phyloP scores from a whole-genome alignment of 352 stramenopile species.

The Globisporangium spinosum region DNA sequence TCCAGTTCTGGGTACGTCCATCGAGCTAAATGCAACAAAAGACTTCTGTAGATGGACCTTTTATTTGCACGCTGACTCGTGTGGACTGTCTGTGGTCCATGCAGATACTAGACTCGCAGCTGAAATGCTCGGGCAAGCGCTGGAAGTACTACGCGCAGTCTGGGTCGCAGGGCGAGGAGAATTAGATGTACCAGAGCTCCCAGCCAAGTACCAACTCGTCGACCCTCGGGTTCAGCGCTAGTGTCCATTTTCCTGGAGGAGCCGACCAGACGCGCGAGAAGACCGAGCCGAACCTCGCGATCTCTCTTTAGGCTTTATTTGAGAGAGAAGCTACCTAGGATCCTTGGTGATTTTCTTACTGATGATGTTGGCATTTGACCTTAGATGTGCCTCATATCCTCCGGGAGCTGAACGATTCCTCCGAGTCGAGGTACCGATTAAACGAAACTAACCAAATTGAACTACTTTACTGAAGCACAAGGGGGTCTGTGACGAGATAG shows the following conservation, averaged over 20 bases:
- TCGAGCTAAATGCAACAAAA: neutral
- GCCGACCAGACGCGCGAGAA: neutral
- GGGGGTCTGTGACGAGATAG: neutral
- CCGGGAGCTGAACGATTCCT: too few relatives aligned
- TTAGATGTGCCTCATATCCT: neutral
- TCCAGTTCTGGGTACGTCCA: constrained; percentile 65
- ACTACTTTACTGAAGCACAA: neutral
- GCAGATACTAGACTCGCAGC: constrained; percentile 57
- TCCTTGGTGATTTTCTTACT: too few relatives aligned
- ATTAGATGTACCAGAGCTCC: constrained; percentile 23
- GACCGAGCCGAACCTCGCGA: constrained; percentile 19
- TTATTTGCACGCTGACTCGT: neutral
- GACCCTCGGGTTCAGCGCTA: neutral
- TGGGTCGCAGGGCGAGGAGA: constrained; percentile 32
- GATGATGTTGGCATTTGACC: neutral
- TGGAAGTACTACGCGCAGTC: constrained; percentile 31
- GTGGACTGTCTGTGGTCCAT: neutral
- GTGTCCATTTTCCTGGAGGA: neutral
- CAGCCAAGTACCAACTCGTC: neutral
- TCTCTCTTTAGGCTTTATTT: constrained; percentile 11
- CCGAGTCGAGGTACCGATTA: too few relatives aligned
- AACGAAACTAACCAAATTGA: neutral
- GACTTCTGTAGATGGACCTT: neutral
- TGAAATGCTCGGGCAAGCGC: constrained; percentile 46
- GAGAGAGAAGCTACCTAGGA: too few relatives aligned